Evolutionary conservation across 805 yeast species (phyloP), one percentile per base, ranked within the genome.

Genomic region (Wickerhamiella alocasiicola): DNA sequence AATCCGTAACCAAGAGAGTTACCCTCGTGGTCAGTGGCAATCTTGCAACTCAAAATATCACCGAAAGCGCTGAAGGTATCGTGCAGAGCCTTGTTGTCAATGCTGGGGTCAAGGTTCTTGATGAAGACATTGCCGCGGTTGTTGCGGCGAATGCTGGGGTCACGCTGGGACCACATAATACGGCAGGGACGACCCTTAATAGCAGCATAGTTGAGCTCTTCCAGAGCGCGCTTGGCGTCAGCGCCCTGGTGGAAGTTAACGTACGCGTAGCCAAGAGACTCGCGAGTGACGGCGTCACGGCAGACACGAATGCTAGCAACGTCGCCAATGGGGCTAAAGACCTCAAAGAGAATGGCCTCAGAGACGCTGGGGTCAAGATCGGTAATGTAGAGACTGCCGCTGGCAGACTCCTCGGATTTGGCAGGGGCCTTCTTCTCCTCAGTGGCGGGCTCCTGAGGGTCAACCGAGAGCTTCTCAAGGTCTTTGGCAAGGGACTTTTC

Each of bases 91-190:
- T 88, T 88, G 84, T 91, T 88, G 71, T 91, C 98, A 59, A 91
- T 91, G 59, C 83, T 94, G 47, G 95, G 93, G 66, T 88, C 95
- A 68, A 91, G 77, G 76, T 91, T 91, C 78, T 91, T 91, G 71
- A 91, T 88, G 76, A 81, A 91, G 53, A 91, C 78, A 75, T 91
- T 91, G 60, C 95, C 96, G 50, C 83, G 80, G 64, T 96, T 96
- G 60, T 78, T 78, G 73, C 79, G 83, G 74, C 98, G 82, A 57
- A 78, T 65, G 48, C 95, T 74, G 51, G 98, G 97, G 64, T 91
- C 97, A 70, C 97, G 84, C 72, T 91, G 97, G 53, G 96, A 85
- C 96, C 97, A 85, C 97, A 91, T 91, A 71, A 91, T 88, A 68
- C 98, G 84, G 70, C 96, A 85, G 57, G 95, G 85, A 60, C 80